phyloP scores from a whole-genome alignment of 106 monocot genomes.

The Apostasia ramifera region DNA sequence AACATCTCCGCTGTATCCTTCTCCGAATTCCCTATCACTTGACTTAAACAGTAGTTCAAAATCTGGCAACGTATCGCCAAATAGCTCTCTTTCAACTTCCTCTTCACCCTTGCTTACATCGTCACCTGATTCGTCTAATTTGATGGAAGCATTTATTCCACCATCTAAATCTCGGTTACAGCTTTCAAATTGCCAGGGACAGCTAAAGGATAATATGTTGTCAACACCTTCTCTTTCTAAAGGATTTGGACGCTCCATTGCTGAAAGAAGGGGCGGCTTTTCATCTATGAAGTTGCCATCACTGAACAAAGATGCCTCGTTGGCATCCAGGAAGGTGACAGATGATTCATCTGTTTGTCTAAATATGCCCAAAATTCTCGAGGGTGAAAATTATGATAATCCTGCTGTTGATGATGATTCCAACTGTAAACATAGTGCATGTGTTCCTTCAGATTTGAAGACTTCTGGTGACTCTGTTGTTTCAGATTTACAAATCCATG shows the following conservation, averaged over 20 bases:
- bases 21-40: constrained; percentile 67
- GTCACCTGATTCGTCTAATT: constrained; percentile 26
- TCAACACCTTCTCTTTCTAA: constrained; percentile 35
- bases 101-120: constrained; percentile 41
- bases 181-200: constrained; percentile 12
- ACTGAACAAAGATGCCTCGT: constrained; percentile 22
- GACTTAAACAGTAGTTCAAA: constrained; percentile 70
- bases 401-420: neutral
- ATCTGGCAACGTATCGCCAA: constrained; percentile 60
- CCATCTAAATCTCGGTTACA: constrained; percentile 22
- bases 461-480: constrained; percentile 2
- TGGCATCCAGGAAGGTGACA: constrained; percentile 9
- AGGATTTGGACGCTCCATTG: constrained; percentile 44
- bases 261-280: constrained; percentile 80
- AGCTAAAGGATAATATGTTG: constrained; percentile 3
- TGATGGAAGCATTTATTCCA: constrained; percentile 15
- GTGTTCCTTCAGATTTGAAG: neutral
- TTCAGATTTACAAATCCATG: constrained; percentile 10
- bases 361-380: constrained; percentile 14
- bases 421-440: constrained; percentile 1
- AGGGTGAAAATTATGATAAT: constrained; percentile 6
- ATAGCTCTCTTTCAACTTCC: constrained; percentile 46
- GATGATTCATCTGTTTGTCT: constrained; percentile 13
- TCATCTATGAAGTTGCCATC: constrained; percentile 52
- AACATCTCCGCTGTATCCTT: constrained; percentile 52